Evolutionary conservation across 306 rosid genomes (phyloP).

Genomic region (Mimosa pudica): DNA sequence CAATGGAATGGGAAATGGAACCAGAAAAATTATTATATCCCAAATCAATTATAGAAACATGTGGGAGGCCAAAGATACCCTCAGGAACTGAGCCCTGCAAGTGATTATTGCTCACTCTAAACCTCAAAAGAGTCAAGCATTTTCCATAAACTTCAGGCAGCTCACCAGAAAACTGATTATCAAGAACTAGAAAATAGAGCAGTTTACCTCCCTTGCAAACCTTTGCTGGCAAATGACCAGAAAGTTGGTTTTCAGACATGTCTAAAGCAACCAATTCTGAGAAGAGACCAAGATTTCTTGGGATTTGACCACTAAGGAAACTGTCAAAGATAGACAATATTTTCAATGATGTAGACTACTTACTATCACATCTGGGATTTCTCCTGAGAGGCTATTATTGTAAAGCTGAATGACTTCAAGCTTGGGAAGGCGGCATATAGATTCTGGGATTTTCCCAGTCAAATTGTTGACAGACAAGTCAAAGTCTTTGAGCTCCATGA

Average conservation of each 20-base stretch:
- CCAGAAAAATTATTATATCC: slow-evolving; percentile 54
- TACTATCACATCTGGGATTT: slow-evolving; percentile 51
- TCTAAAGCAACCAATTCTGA: slow-evolving; percentile 55
- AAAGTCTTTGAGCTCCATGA: slow-evolving; percentile 52
- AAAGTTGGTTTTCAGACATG: slow-evolving; percentile 64
- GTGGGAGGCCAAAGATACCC: slow-evolving; percentile 54
- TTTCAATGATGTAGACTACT: slow-evolving; percentile 54
- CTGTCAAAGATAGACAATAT: slow-evolving; percentile 63
- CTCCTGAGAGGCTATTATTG: slow-evolving; percentile 61
- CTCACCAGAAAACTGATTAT: slow-evolving; percentile 55
- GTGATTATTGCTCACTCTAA: slow-evolving; percentile 55
- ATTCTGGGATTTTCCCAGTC: slow-evolving; percentile 55
- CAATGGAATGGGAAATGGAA: slow-evolving; percentile 44
- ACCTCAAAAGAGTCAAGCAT: slow-evolving; percentile 56
- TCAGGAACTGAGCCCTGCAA: slow-evolving; percentile 56
- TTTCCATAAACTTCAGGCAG: slow-evolving; percentile 47
- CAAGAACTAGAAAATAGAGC: slow-evolving; percentile 53
- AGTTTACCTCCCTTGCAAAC: slow-evolving; percentile 57
- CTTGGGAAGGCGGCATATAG: slow-evolving; percentile 60
- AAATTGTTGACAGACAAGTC: slow-evolving; percentile 72
- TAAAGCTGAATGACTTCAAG: slow-evolving; percentile 68
- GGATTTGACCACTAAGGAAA: slow-evolving; percentile 50
- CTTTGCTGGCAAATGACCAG: slow-evolving; percentile 59
- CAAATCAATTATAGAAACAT: slow-evolving; percentile 58
- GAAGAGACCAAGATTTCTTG: slow-evolving; percentile 48